Conservation (phyloP, 495 filamentous ascomycete species). For the Hyaloscypha bicolor region DNA sequence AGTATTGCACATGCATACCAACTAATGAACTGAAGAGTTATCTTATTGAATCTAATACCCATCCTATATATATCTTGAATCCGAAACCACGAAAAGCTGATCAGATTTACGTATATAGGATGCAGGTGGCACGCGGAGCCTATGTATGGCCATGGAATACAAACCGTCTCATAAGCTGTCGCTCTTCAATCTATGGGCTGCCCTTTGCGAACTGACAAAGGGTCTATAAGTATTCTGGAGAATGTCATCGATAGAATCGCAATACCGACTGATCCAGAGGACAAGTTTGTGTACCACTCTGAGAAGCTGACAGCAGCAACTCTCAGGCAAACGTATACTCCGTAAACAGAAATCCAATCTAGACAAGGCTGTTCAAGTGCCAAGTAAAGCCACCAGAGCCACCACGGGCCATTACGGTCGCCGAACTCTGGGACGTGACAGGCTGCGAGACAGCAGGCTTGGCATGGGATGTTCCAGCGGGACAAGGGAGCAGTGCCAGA, state of each 20-base stretch:
- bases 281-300: conserved; percentile 29
- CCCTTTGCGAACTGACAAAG: conserved; percentile 33
- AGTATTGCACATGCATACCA: too few species aligned
- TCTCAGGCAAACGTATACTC: conserved; percentile 34
- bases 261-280: conserved; percentile 28
- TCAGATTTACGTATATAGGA: conserved; percentile 30
- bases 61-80: too few species aligned
- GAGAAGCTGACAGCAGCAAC: conserved; percentile 31
- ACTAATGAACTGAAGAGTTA: too few species aligned
- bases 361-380: too few species aligned
- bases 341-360: too few species aligned
- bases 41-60: too few species aligned
- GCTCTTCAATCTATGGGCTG: conserved; percentile 32
- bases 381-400: too few species aligned
- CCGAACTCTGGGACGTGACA: too few species aligned
- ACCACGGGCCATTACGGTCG: too few species aligned
- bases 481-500: background rate
- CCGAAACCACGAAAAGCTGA: conserved; percentile 14
- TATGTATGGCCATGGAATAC: conserved; percentile 38
- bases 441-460: background rate
- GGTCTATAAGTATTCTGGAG: conserved; percentile 29
- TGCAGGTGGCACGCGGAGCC: conserved; percentile 28
- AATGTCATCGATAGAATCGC: conserved; percentile 29
- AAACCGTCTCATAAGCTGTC: conserved; percentile 44
- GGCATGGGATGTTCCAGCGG: background rate